Base-by-base conservation (phyloP, 2,329 filamentous ascomycete genomes). In the Ophiostoma triangulosporum region DNA sequence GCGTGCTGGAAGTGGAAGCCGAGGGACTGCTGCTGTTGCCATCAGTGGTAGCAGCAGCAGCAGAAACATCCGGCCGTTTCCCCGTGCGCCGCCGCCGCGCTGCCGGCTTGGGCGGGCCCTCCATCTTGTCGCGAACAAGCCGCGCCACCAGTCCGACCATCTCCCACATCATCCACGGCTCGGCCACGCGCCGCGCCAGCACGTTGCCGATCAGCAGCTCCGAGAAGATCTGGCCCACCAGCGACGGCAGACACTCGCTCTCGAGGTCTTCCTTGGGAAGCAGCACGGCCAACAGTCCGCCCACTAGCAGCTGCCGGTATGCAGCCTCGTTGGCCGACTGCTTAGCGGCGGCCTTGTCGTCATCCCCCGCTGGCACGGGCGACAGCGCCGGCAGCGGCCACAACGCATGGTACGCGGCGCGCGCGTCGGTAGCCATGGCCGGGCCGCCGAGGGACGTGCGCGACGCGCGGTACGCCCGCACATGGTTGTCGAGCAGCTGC, bases 221-320 rank as follows among this genome's bases (percentile, higher is more conserved):
- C 6, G 89, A 87, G 57, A 97, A 75, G 59, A 97, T 86, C 68
- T 96, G 88, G 53, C 83, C 81, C 57, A 96, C 84, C 57, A 98
- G 73, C 33, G 87, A 78, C 54, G 86, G 84, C 62, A 97, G 73
- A 65, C 88, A 95, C 52, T 80, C 80, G 65, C 95, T 97, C 63
- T 91, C 82, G 36, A 97, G 73, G 65, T 97, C 91, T 63, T 97
- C 91, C 15, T 89, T 93, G 9, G 93, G 93, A 20, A 98, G 75
- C 15, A 98, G 76, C 51, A 95, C 75, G 24, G 88, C 84, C 57
- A 98, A 72, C 35, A 89, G 75, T 29, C 84, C 87, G 63, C 90
- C 83, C 15, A 90, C 84, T n/a, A 97, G 74, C 54, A 97, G 73
- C 64, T 95, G 88, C 61, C 91, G 85, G 73, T 96, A 97, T 46